A percentile compares a stretch with the other conserved stretches of the same genome.
Evolutionary conservation across 1,139 yeast genomes (phyloP).

Genomic region (Meyerozyma elateridarum): DNA sequence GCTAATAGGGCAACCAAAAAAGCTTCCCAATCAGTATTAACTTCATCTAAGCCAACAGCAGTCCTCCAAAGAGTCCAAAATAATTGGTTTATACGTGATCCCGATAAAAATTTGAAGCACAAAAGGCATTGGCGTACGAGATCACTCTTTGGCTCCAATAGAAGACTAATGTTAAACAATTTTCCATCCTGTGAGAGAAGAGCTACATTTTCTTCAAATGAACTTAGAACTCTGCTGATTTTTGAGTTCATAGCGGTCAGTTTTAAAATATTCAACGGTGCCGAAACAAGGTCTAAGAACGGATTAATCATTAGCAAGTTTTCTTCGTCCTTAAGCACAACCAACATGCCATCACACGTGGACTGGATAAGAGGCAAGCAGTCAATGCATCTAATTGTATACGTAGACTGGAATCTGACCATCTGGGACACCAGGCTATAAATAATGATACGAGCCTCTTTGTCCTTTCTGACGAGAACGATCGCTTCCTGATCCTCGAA

Average conservation of each 20-base stretch:
- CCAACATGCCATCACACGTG: slow-evolving; percentile 38
- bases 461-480: slow-evolving; percentile 32
- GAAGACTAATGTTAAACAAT: slow-evolving; percentile 29
- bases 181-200: slow-evolving; percentile 20
- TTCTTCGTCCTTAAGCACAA: slow-evolving; percentile 29
- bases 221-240: slow-evolving; percentile 20
- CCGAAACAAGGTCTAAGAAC: slow-evolving; percentile 52
- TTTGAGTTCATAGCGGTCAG: slow-evolving; percentile 13
- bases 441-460: slow-evolving; percentile 23
- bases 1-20: slow-evolving; percentile 50
- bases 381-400: slow-evolving; percentile 35
- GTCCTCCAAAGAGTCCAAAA: slow-evolving; percentile 65
- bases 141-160: slow-evolving; percentile 43
- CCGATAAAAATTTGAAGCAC: slow-evolving; percentile 52
- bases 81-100: slow-evolving; percentile 52
- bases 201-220: slow-evolving; percentile 27
- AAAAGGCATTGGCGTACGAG: slow-evolving; percentile 41
- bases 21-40: slow-evolving; percentile 59
- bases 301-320: slow-evolving; percentile 56
- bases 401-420: slow-evolving; percentile 31
- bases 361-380: slow-evolving; percentile 34
- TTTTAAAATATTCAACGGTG: slow-evolving; percentile 24
- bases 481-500: slow-evolving; percentile 59
- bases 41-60: slow-evolving; percentile 40
- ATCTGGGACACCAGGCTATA: slow-evolving; percentile 13